phyloP scores from a whole-genome alignment of 495 filamentous ascomycete species.

The Neurospora discreta region DNA sequence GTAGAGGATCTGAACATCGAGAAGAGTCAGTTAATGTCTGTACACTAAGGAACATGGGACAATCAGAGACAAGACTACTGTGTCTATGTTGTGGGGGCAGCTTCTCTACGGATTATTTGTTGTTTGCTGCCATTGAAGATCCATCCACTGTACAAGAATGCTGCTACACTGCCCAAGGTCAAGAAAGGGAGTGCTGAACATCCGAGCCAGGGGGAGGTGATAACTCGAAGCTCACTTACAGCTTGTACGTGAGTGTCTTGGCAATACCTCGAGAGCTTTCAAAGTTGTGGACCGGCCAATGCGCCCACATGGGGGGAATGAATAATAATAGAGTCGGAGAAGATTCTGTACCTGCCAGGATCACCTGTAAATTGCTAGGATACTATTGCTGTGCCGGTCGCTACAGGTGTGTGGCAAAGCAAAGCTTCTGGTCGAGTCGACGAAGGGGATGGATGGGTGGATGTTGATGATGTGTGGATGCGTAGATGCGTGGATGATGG shows the following conservation, averaged over 20 bases:
- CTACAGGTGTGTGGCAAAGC: background rate
- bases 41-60: slow-evolving; percentile 8
- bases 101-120: background rate
- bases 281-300: background rate
- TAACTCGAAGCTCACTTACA: slow-evolving; percentile 25
- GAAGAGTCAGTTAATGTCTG: slow-evolving; percentile 15
- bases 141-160: background rate
- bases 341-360: background rate
- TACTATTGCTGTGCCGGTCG: background rate
- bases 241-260: slow-evolving; percentile 28
- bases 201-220: slow-evolving; percentile 21
- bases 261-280: background rate
- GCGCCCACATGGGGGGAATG: background rate
- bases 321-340: background rate
- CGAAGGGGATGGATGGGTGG: background rate
- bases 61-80: slow-evolving; percentile 1
- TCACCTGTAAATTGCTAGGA: background rate
- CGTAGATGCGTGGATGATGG: background rate
- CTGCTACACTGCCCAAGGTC: slow-evolving; percentile 16
- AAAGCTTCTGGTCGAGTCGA: background rate
- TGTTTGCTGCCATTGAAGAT: slow-evolving; percentile 8
- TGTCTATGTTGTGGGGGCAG: background rate
- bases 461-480: background rate
- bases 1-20: background rate
- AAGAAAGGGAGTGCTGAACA: slow-evolving; percentile 21